A percentile compares a stretch with the other conserved stretches of the same genome.
Evolutionary conservation across 768 basidiomycete genomes (phyloP).

Genomic region (Suillus discolor): DNA sequence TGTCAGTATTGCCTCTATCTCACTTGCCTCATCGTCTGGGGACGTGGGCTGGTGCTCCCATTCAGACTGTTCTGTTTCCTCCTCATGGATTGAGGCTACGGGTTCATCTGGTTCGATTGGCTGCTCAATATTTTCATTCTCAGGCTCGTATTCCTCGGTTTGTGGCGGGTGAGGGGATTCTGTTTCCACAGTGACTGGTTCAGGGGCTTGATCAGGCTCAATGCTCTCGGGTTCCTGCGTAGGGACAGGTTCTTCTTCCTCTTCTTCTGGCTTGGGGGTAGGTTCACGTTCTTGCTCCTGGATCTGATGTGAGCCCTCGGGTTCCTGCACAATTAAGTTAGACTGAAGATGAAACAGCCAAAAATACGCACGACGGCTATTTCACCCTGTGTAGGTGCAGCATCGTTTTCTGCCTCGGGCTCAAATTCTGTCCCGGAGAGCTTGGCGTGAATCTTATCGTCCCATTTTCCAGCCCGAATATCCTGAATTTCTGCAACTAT

Average conservation of each 20-base stretch:
- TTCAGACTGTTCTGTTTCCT: not conserved
- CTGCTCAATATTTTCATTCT: not conserved
- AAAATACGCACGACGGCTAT: constrained; percentile 1
- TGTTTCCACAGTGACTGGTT: not conserved
- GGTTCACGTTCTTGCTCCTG: not conserved
- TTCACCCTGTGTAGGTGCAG: not conserved
- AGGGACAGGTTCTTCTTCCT: not conserved
- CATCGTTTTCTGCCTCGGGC: not conserved
- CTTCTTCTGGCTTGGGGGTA: not conserved
- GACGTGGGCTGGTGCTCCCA: constrained; percentile 1
- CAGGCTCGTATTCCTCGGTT: not conserved
- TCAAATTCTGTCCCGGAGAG: constrained; percentile 20
- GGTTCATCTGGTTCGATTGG: not conserved
- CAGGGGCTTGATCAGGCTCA: not conserved
- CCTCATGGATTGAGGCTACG: not conserved
- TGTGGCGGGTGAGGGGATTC: not conserved
- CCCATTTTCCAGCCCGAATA: constrained; percentile 70
- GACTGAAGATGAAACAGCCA: not conserved
- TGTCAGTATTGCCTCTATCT: constrained; percentile 6
- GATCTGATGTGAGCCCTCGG: not conserved
- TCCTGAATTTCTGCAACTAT: constrained; percentile 77
- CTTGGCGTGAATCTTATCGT: constrained; percentile 48
- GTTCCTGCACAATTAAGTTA: not conserved
- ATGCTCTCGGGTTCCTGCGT: not conserved
- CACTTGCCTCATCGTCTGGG: constrained; percentile 2